phyloP scores from a whole-genome alignment of 169 alveolate genomes.

The Cryptosporidium ubiquitum region DNA sequence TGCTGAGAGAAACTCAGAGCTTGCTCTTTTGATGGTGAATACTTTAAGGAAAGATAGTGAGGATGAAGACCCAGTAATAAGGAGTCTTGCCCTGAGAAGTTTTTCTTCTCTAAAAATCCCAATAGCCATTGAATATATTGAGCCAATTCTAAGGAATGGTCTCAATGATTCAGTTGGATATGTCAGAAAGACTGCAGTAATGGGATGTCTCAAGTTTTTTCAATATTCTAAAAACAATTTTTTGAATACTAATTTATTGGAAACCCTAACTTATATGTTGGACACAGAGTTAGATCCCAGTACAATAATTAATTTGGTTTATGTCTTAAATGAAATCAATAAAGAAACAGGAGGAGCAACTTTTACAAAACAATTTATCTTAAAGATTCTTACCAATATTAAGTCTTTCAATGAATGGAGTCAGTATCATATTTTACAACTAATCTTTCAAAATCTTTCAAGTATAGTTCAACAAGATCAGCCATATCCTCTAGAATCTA shows the following conservation, averaged over 20 bases:
- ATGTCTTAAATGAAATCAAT: slow-evolving; percentile 93
- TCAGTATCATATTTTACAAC: slow-evolving; percentile 89
- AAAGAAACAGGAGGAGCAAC: slow-evolving; percentile 94
- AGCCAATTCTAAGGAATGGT: slow-evolving; percentile 89
- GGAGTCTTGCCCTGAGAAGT: slow-evolving; percentile 97
- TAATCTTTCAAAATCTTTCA: slow-evolving; percentile 1
- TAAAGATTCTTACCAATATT: slow-evolving; percentile 85
- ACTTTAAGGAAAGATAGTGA: slow-evolving; percentile 96
- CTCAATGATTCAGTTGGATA: slow-evolving; percentile 93
- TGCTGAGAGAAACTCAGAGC: slow-evolving; percentile 94
- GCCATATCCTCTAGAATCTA: neutral
- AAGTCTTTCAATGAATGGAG: slow-evolving; percentile 97
- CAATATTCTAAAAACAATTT: slow-evolving; percentile 72
- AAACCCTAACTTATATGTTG: slow-evolving; percentile 77
- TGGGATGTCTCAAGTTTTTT: slow-evolving; percentile 91
- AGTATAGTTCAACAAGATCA: neutral
- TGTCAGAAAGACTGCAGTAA: slow-evolving; percentile 96
- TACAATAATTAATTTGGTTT: slow-evolving; percentile 90
- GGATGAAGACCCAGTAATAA: slow-evolving; percentile 95
- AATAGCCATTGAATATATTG: slow-evolving; percentile 89
- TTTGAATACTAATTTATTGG: slow-evolving; percentile 72
- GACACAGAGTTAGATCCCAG: slow-evolving; percentile 89
- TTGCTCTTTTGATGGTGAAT: slow-evolving; percentile 97
- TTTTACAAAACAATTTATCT: slow-evolving; percentile 86
- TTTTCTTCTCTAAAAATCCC: slow-evolving; percentile 93